phyloP scores from a whole-genome alignment of 1,284 basidiomycete species.

The Gomphus sp. region DNA sequence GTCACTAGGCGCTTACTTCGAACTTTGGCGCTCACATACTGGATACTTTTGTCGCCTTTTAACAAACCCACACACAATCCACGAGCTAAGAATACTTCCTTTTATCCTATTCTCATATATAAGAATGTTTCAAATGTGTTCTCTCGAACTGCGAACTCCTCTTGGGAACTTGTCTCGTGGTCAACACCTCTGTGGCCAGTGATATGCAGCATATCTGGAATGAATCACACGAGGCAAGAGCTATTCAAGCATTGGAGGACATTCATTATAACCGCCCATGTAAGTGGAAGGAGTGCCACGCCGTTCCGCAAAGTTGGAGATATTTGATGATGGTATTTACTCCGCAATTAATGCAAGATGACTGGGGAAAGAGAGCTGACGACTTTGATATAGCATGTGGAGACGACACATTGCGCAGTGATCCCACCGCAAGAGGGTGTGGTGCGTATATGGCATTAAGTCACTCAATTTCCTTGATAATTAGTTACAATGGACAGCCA shows the following conservation, averaged over 20 bases:
- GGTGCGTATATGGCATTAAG: background rate
- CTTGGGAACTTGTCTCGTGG: background rate
- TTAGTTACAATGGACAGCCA: background rate
- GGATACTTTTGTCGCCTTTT: background rate
- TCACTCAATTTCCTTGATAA: background rate
- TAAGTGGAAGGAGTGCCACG: background rate
- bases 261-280: background rate
- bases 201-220: background rate
- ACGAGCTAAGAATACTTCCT: background rate
- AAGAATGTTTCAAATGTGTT: background rate
- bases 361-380: background rate
- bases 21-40: background rate
- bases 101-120: background rate
- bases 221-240: background rate
- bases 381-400: background rate
- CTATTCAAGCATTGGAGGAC: background rate
- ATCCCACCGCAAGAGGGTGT: background rate
- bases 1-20: background rate
- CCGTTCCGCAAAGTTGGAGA: background rate
- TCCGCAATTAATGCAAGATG: background rate
- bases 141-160: background rate
- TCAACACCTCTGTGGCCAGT: background rate
- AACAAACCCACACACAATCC: background rate
- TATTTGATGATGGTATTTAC: background rate
- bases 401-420: background rate